phyloP scores from a whole-genome alignment of 768 basidiomycete genomes.

The Auricularia sp. region DNA sequence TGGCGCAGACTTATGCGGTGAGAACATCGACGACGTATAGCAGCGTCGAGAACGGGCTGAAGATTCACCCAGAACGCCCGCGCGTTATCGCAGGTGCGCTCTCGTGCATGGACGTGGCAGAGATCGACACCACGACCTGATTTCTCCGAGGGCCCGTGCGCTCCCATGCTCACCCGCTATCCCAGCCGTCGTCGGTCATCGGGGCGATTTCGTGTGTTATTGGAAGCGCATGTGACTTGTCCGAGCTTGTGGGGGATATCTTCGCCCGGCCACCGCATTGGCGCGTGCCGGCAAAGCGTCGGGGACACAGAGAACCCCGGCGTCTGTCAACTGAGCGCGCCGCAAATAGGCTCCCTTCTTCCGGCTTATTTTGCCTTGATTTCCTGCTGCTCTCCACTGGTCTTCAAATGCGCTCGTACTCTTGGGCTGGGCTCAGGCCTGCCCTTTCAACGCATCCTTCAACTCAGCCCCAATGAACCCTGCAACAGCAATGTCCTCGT shows the following conservation, averaged over 20 bases:
- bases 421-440: neutral
- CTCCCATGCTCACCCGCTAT: neutral
- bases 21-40: no score
- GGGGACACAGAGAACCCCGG: neutral
- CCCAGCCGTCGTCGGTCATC: neutral
- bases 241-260: neutral
- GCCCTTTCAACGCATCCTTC: neutral
- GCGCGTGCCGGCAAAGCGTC: neutral
- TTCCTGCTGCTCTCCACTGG: neutral
- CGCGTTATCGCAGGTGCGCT: neutral
- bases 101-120: neutral
- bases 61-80: neutral
- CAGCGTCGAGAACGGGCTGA: neutral
- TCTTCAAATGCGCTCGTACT: neutral
- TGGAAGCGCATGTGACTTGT: neutral
- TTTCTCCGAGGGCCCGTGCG: neutral
- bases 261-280: neutral
- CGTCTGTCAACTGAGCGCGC: neutral
- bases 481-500: neutral
- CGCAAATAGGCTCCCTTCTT: neutral
- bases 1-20: no score
- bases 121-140: neutral
- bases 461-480: neutral
- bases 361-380: neutral
- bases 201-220: neutral